Base-by-base conservation (phyloP, 108 stramenopile species). In the Cyclotella distinguenda region DNA sequence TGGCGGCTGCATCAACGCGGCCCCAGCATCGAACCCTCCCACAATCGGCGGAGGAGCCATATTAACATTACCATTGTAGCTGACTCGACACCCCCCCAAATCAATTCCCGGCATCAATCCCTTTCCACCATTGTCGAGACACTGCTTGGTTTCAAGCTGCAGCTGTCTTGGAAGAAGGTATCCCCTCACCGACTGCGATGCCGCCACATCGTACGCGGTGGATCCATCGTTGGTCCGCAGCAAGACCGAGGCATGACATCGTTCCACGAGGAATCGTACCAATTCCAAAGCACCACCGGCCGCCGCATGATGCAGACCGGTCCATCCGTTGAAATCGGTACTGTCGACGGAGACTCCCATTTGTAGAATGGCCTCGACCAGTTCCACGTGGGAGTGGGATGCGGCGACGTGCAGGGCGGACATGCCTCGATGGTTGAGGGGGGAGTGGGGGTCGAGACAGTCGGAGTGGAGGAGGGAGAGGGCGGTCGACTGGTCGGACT, bases 161-260 rank as follows among this genome's bases (percentile, higher is more conserved):
- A 95, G 63, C 54, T 95, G 94, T 15, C 82, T 74, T 25, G 94
- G 94, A 32, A 95, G 54, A 23, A 95, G 66, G 61, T 87, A 88
- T 55, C 91, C 89, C 31, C 91, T 73, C 16, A 92, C 82, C 0
- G 75, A 46, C 63, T 87, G 77, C 1, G 67, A 39, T 1, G 81
- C 67, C 11, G 86, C 91, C 15, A 86, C 78, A 69, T 95, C 94
- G 75, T 95, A 95, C 21, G 94, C 84, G 1, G 91, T 89, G 66
- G 83, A 66, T 13, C 87, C 88, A 23, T 62, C 50, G n/a, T 47
- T 33, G 63, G 89, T 90, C 61, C 82, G 86, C 1, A 60, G 47
- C n/a, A 80, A 47, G 22, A 79, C 77, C 40, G 66, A 72, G 4
- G 86, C 88, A 10, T 70, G 57, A 53, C 56, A 86, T 21, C 82